Base-by-base conservation (phyloP, 768 basidiomycete species). In the Tricholoma sp. region DNA sequence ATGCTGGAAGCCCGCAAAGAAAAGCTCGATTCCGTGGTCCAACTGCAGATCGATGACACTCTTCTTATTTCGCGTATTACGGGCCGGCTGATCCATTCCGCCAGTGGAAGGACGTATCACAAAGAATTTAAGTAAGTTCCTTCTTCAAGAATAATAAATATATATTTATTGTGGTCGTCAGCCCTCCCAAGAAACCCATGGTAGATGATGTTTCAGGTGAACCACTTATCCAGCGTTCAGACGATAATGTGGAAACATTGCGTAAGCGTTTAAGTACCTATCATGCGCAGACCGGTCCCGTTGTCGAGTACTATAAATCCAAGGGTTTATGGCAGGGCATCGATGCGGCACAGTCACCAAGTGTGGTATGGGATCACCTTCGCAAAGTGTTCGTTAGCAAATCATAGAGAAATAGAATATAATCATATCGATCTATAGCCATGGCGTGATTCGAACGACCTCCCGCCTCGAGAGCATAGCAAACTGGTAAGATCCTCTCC, bases 51-150 rank as follows among this genome's bases (percentile, higher is more conserved):
- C 67, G 86, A 91, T 57, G 97, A 99, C 75, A 87, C 90, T 65
- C 82, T 99, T 17, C 88, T 99, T 68, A 96, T 99, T 70, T 94
- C 93, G 6, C 90, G 97, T 59, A 98, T 99, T 66, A 98, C 97
- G 33, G 97, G 97, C 51, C 88, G 97, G 57, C 79, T 99, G 58
- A 85, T 98, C 62, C 97, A 99, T 74, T 86, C 88, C 13, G 76
- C 86, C 17, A 90, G 86, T 60, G 97, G 97, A 24, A 80, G 97
- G 59, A 88, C 88, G 48, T 99, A 99, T 74, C 97, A 99, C 80
- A 87, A 77, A 64, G 92, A 95, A 70, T 99, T 96, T 83, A 80
- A 84, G 94, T 98, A 67, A 68, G 91, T 78, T 34, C 32, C 42
- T 55, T 47, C 48, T 33, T 53, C 47, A 54, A 57, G 34, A 32